Evolutionary conservation across 352 stramenopile species (phyloP).

Genomic region (Phytophthora megakarya): DNA sequence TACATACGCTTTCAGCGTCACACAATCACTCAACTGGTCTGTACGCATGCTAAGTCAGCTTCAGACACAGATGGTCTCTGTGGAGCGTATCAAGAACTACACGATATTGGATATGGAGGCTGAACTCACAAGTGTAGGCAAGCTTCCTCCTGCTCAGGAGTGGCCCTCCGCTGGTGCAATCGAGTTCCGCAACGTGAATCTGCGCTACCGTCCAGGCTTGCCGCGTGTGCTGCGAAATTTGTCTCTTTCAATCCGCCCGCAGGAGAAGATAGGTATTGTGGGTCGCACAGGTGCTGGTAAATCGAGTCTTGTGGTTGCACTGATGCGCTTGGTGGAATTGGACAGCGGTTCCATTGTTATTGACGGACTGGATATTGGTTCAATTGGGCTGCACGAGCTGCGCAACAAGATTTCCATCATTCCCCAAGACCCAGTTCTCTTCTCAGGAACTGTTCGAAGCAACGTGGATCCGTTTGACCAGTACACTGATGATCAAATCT

Average conservation of each 20-base stretch:
- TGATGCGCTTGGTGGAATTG: constrained; percentile 92
- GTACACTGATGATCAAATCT: constrained; percentile 89
- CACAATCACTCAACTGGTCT: constrained; percentile 79
- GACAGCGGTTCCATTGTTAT: constrained; percentile 65
- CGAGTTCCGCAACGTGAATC: constrained; percentile 84
- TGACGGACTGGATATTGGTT: constrained; percentile 66
- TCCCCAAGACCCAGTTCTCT: constrained; percentile 95
- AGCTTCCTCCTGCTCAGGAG: constrained; percentile 49
- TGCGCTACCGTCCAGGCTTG: constrained; percentile 87
- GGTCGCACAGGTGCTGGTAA: constrained; percentile 91
- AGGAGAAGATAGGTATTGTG: constrained; percentile 89
- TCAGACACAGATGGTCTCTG: constrained; percentile 80
- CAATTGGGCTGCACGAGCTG: constrained; percentile 56
- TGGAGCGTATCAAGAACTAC: constrained; percentile 81
- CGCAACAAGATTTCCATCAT: constrained; percentile 87
- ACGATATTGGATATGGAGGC: constrained; percentile 62
- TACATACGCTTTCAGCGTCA: constrained; percentile 81
- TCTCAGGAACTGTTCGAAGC: constrained; percentile 91
- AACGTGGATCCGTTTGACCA: constrained; percentile 94
- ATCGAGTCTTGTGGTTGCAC: constrained; percentile 87
- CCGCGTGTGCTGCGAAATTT: constrained; percentile 73
- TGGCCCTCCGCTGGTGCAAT: constrained; percentile 89
- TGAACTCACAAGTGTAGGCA: constrained; percentile 91
- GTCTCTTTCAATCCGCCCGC: constrained; percentile 74
- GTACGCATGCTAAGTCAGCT: constrained; percentile 78